A percentile compares a stretch with the other conserved stretches of the same genome.
Conservation (phyloP, 2,329 filamentous ascomycete species). For the Akanthomyces muscarius region DNA sequence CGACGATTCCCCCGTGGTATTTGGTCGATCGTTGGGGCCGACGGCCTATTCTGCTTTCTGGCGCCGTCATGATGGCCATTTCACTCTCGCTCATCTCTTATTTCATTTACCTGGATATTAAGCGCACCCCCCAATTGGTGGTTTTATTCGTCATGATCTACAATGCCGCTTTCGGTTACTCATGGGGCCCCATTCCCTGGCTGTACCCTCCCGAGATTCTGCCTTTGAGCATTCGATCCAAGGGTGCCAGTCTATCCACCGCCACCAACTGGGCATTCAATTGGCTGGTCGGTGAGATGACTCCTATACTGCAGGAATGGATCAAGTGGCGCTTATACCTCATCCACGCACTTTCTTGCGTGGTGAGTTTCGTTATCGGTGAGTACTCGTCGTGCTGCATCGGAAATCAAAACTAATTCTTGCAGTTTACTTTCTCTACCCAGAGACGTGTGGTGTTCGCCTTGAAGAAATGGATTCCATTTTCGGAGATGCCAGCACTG, state of each 20-base stretch:
- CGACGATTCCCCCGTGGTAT: constrained; percentile 95
- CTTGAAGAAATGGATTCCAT: constrained; percentile 95
- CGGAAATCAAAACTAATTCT: constrained; percentile 21
- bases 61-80: constrained; percentile 83
- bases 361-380: constrained; percentile 93
- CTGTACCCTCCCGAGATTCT: constrained; percentile 98
- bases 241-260: constrained; percentile 93
- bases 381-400: constrained; percentile 39
- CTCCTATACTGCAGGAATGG: constrained; percentile 83
- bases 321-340: constrained; percentile 95
- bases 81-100: constrained; percentile 89
- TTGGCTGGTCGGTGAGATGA: constrained; percentile 94
- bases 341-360: constrained; percentile 95
- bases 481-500: constrained; percentile 88
- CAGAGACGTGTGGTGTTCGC: constrained; percentile 91
- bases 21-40: constrained; percentile 90
- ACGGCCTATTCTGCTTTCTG: constrained; percentile 81
- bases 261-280: constrained; percentile 98
- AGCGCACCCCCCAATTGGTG: constrained; percentile 74
- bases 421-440: constrained; percentile 93
- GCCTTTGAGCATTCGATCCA: constrained; percentile 91
- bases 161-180: constrained; percentile 92
- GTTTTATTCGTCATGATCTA: constrained; percentile 97
- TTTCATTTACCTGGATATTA: constrained; percentile 85
- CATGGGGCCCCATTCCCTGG: constrained; percentile 97